Percentiles rank a stretch among this genome's conserved stretches.
Conservation (phyloP, 2,329 filamentous ascomycete species). For the Dendryphion nanum region DNA sequence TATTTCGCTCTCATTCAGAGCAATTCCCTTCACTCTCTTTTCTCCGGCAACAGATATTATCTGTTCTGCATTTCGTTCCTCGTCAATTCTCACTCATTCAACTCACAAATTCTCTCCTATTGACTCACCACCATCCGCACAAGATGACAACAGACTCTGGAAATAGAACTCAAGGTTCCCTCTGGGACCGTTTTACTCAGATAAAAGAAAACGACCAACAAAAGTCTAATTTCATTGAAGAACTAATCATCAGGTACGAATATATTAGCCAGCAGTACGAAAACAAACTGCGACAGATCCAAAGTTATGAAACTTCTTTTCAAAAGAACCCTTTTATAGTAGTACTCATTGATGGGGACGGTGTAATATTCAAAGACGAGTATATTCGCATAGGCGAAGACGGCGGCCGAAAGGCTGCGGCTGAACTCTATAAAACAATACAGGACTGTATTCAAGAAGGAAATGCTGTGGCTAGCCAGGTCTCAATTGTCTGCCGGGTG, state of each 20-base stretch:
- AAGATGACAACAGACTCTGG: too few species aligned
- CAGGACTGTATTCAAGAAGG: conserved; percentile 42
- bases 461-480: conserved; percentile 37
- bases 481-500: conserved; percentile 52
- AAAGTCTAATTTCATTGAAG: conserved; percentile 21
- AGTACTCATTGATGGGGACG: conserved; percentile 56
- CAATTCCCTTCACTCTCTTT: too few species aligned
- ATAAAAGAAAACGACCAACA: background rate
- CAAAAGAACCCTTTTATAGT: conserved; percentile 57
- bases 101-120: too few species aligned
- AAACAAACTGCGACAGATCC: conserved; percentile 10
- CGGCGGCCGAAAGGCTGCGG: conserved; percentile 55
- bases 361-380: conserved; percentile 54
- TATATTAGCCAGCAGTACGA: conserved; percentile 32
- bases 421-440: conserved; percentile 46
- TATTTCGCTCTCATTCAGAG: too few species aligned
- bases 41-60: too few species aligned
- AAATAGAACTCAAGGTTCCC: too few species aligned
- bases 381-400: conserved; percentile 50
- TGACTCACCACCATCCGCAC: too few species aligned
- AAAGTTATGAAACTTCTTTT: too few species aligned
- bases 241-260: conserved; percentile 42
- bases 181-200: background rate
- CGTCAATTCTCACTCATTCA: too few species aligned
- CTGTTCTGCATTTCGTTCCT: too few species aligned